phyloP scores from a whole-genome alignment of 371 early-diverging fungal genomes.

The Mucor velutinosus region DNA sequence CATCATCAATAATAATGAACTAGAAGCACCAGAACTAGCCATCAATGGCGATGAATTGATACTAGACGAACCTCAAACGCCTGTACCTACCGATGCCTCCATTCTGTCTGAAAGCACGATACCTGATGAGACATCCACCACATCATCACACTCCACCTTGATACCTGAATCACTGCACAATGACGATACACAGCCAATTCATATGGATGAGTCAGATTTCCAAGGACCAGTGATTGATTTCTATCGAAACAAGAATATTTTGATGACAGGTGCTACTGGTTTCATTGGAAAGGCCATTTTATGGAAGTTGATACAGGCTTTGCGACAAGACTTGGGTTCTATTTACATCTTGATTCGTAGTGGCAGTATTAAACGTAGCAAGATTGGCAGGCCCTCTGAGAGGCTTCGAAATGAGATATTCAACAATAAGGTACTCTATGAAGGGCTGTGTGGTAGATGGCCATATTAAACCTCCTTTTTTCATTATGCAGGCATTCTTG shows the following conservation, averaged over 20 bases:
- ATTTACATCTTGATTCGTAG: conserved; percentile 50
- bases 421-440: conserved; percentile 37
- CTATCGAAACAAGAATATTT: conserved; percentile 41
- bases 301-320: conserved; percentile 51
- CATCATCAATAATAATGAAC: not conserved
- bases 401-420: conserved; percentile 48
- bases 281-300: conserved; percentile 66
- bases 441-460: not conserved
- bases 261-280: conserved; percentile 65
- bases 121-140: conserved; percentile 7
- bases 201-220: conserved; percentile 14
- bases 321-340: conserved; percentile 34
- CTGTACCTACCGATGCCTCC: not conserved
- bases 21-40: not conserved
- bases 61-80: conserved; percentile 8
- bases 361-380: conserved; percentile 51
- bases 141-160: conserved; percentile 12
- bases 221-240: conserved; percentile 33
- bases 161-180: conserved; percentile 20
- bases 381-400: conserved; percentile 50
- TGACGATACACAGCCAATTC: conserved; percentile 13
- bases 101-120: conserved; percentile 5
- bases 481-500: conserved; percentile 37
- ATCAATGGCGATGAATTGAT: not conserved
- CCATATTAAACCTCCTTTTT: not conserved